Conservation (phyloP, 768 basidiomycete genomes). For the Rickenella mellea region DNA sequence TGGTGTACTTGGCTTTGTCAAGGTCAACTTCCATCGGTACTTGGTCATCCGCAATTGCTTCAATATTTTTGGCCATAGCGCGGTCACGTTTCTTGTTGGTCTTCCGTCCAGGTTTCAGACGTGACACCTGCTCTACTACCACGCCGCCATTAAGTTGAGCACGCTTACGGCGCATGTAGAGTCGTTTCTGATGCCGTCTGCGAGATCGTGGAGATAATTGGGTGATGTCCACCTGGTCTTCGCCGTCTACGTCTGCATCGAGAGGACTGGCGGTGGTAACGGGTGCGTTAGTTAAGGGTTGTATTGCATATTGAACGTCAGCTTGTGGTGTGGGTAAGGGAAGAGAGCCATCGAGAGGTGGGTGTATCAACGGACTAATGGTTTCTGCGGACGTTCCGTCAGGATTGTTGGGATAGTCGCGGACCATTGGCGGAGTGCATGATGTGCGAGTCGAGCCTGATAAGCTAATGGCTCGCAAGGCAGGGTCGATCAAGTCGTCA, state of each 20-base stretch:
- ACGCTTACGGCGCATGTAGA: constrained; percentile 67
- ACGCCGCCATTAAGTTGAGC: constrained; percentile 34
- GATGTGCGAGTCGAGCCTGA: no score
- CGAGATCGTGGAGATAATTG: constrained; percentile 2
- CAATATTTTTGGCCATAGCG: background rate
- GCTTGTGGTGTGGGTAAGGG: constrained; percentile 9
- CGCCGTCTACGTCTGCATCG: no score
- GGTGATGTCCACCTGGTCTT: no score
- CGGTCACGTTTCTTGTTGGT: constrained; percentile 6
- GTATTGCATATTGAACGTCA: constrained; percentile 14
- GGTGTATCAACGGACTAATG: no score
- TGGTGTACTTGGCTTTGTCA: constrained; percentile 11
- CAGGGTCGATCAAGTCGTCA: constrained; percentile 21
- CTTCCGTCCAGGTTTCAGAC: constrained; percentile 33
- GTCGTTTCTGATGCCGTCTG: constrained; percentile 33
- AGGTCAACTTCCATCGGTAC: constrained; percentile 10
- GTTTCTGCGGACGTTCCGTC: no score
- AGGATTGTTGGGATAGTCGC: background rate
- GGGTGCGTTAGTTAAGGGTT: constrained; percentile 42
- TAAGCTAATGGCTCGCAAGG: constrained; percentile 18
- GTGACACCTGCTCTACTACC: constrained; percentile 18
- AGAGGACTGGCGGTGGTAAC: constrained; percentile 15
- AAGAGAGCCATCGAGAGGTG: background rate
- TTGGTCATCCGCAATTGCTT: constrained; percentile 17
- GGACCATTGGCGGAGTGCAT: background rate